phyloP scores from a whole-genome alignment of 352 stramenopile species.

The Globisporangium splendens region DNA sequence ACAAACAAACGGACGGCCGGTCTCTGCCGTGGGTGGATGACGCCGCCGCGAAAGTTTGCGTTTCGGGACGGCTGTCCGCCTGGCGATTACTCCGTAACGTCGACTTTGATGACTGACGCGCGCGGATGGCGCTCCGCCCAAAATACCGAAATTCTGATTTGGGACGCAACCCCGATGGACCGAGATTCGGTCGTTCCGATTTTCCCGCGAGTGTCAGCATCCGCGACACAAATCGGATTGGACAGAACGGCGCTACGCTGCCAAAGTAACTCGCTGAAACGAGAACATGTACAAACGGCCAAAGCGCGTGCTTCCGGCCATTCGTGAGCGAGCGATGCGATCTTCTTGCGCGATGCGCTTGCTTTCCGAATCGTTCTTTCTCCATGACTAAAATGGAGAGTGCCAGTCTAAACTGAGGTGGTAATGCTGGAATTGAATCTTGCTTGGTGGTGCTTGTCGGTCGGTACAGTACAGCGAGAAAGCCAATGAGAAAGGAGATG shows the following conservation, averaged over 20 bases:
- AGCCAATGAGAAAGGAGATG: slow-evolving; percentile 1
- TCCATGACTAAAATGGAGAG: neutral
- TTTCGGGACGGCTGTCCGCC: neutral
- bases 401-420: neutral
- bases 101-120: slow-evolving; percentile 1
- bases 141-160: slow-evolving; percentile 18
- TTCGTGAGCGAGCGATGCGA: too few relatives aligned
- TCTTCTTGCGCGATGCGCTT: neutral
- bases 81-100: neutral
- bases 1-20: too few relatives aligned
- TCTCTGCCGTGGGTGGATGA: neutral
- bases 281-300: too few relatives aligned
- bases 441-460: neutral
- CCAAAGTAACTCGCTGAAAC: too few relatives aligned
- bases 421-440: slow-evolving; percentile 4
- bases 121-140: slow-evolving; percentile 3
- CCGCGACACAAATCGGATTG: neutral
- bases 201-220: neutral
- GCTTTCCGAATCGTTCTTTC: slow-evolving; percentile 1
- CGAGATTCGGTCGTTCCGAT: neutral
- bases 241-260: too few relatives aligned
- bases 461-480: neutral
- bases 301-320: too few relatives aligned
- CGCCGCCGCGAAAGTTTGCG: neutral
- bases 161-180: neutral